Conservation (phyloP, 176 grass and related monocot species). For the Alopecurus myosuroides region DNA sequence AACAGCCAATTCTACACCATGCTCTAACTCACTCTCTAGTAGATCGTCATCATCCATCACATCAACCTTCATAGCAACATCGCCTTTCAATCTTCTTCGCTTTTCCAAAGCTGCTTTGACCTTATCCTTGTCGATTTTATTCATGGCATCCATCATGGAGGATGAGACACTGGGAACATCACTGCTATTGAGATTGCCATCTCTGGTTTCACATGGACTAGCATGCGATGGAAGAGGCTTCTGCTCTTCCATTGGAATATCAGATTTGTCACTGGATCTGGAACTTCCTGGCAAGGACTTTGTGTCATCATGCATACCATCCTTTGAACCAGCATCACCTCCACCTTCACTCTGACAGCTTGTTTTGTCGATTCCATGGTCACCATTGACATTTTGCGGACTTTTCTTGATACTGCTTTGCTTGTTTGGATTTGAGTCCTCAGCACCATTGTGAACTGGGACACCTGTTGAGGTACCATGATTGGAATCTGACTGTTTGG, state of each 20-base stretch:
- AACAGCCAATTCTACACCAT: conserved; percentile 81
- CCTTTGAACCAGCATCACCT: conserved; percentile 22
- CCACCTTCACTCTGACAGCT: conserved; percentile 28
- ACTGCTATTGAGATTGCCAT: not conserved
- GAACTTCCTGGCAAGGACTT: conserved; percentile 21
- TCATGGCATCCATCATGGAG: conserved; percentile 67
- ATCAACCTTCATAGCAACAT: conserved; percentile 54
- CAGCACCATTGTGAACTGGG: conserved; percentile 12
- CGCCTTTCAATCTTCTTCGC: conserved; percentile 62
- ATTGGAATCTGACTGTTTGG: conserved; percentile 27
- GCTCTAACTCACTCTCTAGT: conserved; percentile 88
- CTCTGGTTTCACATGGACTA: conserved; percentile 35
- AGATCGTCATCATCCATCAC: conserved; percentile 77
- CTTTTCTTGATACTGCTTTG: conserved; percentile 34
- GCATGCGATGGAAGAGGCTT: conserved; percentile 6
- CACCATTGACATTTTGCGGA: conserved; percentile 18
- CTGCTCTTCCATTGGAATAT: conserved; percentile 31
- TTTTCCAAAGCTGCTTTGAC: conserved; percentile 90
- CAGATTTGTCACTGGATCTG: conserved; percentile 24
- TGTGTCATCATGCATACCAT: conserved; percentile 19
- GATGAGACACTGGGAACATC: conserved; percentile 53
- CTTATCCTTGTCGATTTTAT: conserved; percentile 85
- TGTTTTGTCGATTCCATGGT: conserved; percentile 17
- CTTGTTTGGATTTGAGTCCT: conserved; percentile 36
- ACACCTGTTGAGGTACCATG: conserved; percentile 25